These are phyloP conservation scores for Apiospora aurea DNA, from an alignment of 2,329 filamentous ascomycete genomes.

Conservation along the genomic window DNA sequence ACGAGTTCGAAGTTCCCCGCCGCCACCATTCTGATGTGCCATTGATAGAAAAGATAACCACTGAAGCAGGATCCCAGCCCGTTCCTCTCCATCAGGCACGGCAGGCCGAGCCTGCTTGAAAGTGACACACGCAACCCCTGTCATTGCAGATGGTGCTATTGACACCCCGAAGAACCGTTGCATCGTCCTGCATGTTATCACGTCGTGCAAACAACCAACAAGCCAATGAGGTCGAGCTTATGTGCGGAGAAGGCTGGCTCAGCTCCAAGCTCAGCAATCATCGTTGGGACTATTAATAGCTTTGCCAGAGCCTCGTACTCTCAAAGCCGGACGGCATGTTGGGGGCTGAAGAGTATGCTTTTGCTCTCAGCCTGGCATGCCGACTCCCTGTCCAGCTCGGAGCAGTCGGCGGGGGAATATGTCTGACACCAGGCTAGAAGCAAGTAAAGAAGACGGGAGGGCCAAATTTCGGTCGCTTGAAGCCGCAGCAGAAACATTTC, in stretches of 20 bases:
- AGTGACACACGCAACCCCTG: neutral
- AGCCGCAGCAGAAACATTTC: neutral
- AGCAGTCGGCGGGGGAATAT: no score
- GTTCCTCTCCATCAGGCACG: no score
- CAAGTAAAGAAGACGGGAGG: neutral
- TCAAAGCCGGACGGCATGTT: neutral
- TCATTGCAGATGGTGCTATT: neutral
- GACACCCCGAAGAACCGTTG: neutral
- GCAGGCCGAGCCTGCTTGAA: neutral
- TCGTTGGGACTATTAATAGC: neutral
- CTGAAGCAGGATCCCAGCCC: no score
- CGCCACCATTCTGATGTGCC: neutral
- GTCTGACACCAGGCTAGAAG: neutral
- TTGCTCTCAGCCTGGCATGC: neutral
- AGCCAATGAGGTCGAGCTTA: neutral
- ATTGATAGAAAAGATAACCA: neutral
- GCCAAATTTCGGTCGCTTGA: neutral
- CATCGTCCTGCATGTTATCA: neutral
- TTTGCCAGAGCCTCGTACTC: neutral
- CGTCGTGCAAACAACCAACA: neutral
- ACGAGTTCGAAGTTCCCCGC: neutral
- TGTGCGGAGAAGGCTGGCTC: constrained; percentile 6
- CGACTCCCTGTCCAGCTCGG: neutral
- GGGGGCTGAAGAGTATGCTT: neutral
- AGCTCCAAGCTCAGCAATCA: neutral